These are phyloP conservation scores for Lasiodiplodia citricola DNA, from an alignment of 2,329 filamentous ascomycete species.

Conservation along the genomic window DNA sequence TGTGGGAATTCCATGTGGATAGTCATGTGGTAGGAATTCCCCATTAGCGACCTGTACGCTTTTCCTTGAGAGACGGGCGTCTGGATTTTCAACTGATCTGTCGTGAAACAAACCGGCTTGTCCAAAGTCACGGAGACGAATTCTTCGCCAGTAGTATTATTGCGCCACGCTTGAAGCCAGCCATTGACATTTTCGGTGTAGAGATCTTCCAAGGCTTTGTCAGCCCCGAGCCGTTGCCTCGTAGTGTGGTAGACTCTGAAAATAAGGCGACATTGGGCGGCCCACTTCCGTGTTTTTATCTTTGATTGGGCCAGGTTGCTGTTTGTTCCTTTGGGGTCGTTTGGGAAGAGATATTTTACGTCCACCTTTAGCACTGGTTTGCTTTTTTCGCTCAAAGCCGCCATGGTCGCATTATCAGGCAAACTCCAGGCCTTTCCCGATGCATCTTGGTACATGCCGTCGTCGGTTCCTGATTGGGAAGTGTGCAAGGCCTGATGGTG, in stretches of 20 bases:
- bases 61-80: neutral
- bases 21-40: constrained; percentile 21
- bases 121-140: constrained; percentile 1
- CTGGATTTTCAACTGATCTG: constrained; percentile 26
- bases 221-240: constrained; percentile 26
- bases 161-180: neutral
- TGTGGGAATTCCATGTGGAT: constrained; percentile 34
- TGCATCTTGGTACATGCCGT: neutral
- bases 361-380: constrained; percentile 32
- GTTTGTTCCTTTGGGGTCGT: neutral
- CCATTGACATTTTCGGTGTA: constrained; percentile 31
- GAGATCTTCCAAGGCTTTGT: constrained; percentile 33
- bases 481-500: constrained; percentile 30
- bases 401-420: constrained; percentile 36
- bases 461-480: neutral
- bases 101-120: constrained; percentile 34
- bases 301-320: neutral
- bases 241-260: constrained; percentile 33
- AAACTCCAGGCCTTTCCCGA: constrained; percentile 34
- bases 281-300: neutral
- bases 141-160: constrained; percentile 3
- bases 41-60: neutral
- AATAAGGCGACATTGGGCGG: neutral
- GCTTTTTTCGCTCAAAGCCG: constrained; percentile 25
- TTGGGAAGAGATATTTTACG: neutral